Percentiles rank a stretch among this genome's conserved stretches.
Conservation (phyloP, 2,329 filamentous ascomycete species). For the Ceratocystiopsis minuta region DNA sequence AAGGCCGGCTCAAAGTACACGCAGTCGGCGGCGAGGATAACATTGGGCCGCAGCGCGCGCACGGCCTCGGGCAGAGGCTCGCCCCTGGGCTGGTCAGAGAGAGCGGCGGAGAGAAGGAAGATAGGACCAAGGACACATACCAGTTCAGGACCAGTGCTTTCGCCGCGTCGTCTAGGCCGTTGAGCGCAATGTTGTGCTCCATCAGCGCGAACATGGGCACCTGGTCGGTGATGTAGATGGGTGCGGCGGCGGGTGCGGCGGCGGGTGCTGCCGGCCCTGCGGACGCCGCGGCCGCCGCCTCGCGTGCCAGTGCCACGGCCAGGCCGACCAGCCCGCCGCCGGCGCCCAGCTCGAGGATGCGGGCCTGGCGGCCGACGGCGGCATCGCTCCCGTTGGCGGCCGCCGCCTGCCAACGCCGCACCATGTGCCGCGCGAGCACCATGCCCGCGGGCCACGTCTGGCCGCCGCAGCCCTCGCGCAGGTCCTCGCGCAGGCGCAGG, state of each 20-base stretch:
- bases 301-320: conserved; percentile 37
- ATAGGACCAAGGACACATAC: conserved; percentile 24
- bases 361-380: no score
- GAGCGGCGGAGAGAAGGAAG: not conserved
- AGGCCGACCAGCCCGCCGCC: conserved; percentile 75
- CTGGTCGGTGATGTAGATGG: conserved; percentile 63
- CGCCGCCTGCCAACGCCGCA: conserved; percentile 43
- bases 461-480: conserved; percentile 76
- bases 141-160: conserved; percentile 63
- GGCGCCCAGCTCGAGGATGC: conserved; percentile 60
- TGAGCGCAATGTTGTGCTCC: conserved; percentile 72
- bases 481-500: conserved; percentile 67
- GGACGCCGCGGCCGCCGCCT: not conserved
- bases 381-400: no score
- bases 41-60: conserved; percentile 43
- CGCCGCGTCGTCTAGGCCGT: conserved; percentile 46
- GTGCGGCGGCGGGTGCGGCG: conserved; percentile 8
- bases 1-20: conserved; percentile 96
- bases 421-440: conserved; percentile 70
- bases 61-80: conserved; percentile 37
- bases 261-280: no score
- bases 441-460: conserved; percentile 91
- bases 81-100: conserved; percentile 29
- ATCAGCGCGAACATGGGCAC: conserved; percentile 70
- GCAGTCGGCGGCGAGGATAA: conserved; percentile 89